Evolutionary conservation across 2,329 filamentous ascomycete genomes (phyloP), one percentile per base, ranked within the genome.

Genomic region (Purpureocillium lavendulum): DNA sequence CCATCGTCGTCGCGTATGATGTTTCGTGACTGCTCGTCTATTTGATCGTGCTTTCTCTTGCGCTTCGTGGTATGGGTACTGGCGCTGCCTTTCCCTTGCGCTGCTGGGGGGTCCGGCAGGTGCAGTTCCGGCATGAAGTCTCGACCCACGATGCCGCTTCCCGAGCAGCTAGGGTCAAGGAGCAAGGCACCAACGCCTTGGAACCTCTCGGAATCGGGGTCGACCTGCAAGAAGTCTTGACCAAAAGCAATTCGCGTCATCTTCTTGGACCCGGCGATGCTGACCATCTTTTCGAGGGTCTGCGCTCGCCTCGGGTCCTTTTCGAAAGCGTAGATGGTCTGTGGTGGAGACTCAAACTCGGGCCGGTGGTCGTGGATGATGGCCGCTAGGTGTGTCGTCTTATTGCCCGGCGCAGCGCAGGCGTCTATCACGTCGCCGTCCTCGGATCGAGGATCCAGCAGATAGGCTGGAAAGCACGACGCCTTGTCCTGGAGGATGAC

Each of bases 401-500:
- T 98, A 61, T 98, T 98, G 6, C 92, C 92, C 2, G 92, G 92
- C 1, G 92, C 92, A 0, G 92, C 87, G 57, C 90, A 97, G 0
- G 86, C 86, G 60, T 98, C 92, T n/a, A 97, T 77, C 8, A 94
- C 69, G 53, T 92, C 80, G 17, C 87, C 87, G 47, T 82, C 76
- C 41, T 75, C 68, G 8, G 77, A 65, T 0, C 65, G 65, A 1
- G 84, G 79, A 38, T 94, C 72, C 0, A 98, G 68, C 3, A 98
- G 69, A 56, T 92, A 92, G 1, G 90, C 92, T 0, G 92, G 92
- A 54, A 98, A 96, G 56, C 92, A 98, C 1, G 89, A 96, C 0
- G 92, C 90, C 61, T 96, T 97, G 55, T 97, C 92, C 59, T 98
- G 92, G 17, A 97, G 67, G 43, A 97, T 95, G 39, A 97, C 77